Evolutionary conservation across 2,329 filamentous ascomycete species (phyloP).

Genomic region (Fusarium pseudonygamai): DNA sequence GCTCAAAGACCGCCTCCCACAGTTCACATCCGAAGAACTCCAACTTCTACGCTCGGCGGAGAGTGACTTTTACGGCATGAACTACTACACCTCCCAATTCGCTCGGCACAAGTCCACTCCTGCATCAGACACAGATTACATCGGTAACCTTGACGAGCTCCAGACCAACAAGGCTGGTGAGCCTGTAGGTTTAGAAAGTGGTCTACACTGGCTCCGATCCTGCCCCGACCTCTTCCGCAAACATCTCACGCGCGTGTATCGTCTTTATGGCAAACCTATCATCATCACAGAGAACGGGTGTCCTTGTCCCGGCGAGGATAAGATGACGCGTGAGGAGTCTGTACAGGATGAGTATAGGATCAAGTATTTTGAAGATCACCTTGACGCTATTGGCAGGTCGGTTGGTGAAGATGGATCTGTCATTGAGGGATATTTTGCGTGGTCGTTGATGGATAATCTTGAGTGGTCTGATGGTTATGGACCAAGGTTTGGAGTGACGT

Average conservation of each 20-base stretch:
- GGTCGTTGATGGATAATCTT: conserved; percentile 34
- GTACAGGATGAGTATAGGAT: conserved; percentile 51
- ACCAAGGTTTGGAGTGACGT: conserved; percentile 22
- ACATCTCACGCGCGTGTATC: conserved; percentile 14
- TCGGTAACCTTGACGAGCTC: conserved; percentile 21
- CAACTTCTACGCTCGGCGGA: conserved; percentile 37
- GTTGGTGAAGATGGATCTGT: conserved; percentile 17
- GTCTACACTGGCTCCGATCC: conserved; percentile 21
- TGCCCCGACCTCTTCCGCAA: conserved; percentile 26
- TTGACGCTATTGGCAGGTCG: conserved; percentile 47
- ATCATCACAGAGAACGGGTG: conserved; percentile 29
- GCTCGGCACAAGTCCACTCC: neutral
- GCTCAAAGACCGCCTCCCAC: conserved; percentile 45
- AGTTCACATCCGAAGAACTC: conserved; percentile 43
- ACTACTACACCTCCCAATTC: conserved; percentile 35
- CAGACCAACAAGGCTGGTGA: conserved; percentile 17
- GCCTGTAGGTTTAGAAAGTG: conserved; percentile 2
- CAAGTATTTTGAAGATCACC: conserved; percentile 50
- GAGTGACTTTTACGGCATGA: conserved; percentile 34
- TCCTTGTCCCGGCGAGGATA: conserved; percentile 25
- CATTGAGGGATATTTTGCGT: conserved; percentile 25
- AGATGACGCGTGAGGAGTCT: conserved; percentile 42
- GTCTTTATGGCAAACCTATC: conserved; percentile 27
- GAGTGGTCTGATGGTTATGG: conserved; percentile 32
- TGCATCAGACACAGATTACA: conserved; percentile 2